Conservation (phyloP, 768 basidiomycete species). For the Panus rudis region DNA sequence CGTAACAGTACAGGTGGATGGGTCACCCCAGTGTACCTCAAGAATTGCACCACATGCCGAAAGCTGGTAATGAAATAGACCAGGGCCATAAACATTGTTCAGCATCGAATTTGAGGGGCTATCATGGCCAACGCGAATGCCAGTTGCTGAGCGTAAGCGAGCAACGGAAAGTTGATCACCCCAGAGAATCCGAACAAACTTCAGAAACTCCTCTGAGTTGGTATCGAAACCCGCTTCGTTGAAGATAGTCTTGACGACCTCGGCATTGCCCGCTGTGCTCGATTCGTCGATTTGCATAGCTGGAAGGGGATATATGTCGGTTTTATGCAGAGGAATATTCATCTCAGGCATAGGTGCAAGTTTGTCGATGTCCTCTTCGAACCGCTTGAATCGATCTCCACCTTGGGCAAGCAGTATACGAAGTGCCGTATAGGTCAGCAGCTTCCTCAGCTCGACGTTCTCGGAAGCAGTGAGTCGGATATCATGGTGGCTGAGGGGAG, state of each 20-base stretch:
- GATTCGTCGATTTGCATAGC: constrained; percentile 32
- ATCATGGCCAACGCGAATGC: constrained; percentile 28
- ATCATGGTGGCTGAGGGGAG: constrained; percentile 18
- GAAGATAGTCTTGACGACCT: constrained; percentile 24
- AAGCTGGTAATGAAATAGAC: constrained; percentile 34
- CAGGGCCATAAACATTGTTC: constrained; percentile 22
- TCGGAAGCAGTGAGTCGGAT: constrained; percentile 21
- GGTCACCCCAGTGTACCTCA: constrained; percentile 27
- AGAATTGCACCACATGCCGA: constrained; percentile 25
- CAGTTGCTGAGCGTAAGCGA: constrained; percentile 23
- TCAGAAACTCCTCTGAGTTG: no score
- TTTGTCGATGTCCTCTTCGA: constrained; percentile 13
- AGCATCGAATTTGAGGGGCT: constrained; percentile 17
- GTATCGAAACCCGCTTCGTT: constrained; percentile 19
- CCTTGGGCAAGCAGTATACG: constrained; percentile 24
- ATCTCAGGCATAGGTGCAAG: constrained; percentile 14
- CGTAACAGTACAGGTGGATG: no score
- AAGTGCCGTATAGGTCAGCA: constrained; percentile 20
- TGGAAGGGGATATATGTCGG: constrained; percentile 22
- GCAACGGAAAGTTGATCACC: constrained; percentile 34
- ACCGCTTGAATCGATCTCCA: constrained; percentile 12
- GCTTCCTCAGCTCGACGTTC: constrained; percentile 5
- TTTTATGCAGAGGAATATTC: constrained; percentile 26
- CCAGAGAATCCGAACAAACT: constrained; percentile 13
- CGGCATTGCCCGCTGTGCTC: constrained; percentile 27